A percentile compares a stretch with the other conserved stretches of the same genome.
phyloP scores from a whole-genome alignment of 352 stramenopile genomes.

The Pythium dissotocum region DNA sequence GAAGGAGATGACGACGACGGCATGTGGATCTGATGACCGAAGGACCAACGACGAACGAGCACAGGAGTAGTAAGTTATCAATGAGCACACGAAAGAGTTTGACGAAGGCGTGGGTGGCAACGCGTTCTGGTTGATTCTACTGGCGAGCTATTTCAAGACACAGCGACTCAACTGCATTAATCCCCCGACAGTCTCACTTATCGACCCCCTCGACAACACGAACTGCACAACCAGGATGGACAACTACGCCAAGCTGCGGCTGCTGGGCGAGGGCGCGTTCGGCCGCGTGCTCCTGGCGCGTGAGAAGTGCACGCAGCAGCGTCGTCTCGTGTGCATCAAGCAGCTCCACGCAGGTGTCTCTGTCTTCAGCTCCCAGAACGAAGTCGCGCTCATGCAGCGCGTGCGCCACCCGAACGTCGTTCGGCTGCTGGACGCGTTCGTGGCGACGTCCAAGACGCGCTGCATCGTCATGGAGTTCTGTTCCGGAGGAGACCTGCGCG shows the following conservation, averaged over 20 bases:
- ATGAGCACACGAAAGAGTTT: neutral
- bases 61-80: neutral
- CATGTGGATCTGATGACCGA: constrained; percentile 48
- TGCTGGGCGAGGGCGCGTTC: constrained; percentile 89
- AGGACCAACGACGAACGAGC: neutral
- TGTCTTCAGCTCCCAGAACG: constrained; percentile 36
- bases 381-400: constrained; percentile 72
- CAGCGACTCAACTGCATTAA: neutral
- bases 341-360: constrained; percentile 49
- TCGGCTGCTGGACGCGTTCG: constrained; percentile 74
- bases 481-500: constrained; percentile 68
- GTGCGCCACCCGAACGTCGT: constrained; percentile 92
- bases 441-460: constrained; percentile 23
- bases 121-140: neutral
- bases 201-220: neutral
- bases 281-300: constrained; percentile 90
- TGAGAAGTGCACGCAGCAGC: constrained; percentile 55
- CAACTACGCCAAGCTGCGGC: constrained; percentile 40
- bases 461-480: constrained; percentile 95
- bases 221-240: constrained; percentile 34
- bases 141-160: neutral
- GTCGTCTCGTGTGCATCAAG: constrained; percentile 87
- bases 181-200: neutral
- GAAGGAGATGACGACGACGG: constrained; percentile 51
- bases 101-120: too few species aligned